Conservation (phyloP, 2,329 filamentous ascomycete genomes). For the Mycosphaerelloides madeirae region DNA sequence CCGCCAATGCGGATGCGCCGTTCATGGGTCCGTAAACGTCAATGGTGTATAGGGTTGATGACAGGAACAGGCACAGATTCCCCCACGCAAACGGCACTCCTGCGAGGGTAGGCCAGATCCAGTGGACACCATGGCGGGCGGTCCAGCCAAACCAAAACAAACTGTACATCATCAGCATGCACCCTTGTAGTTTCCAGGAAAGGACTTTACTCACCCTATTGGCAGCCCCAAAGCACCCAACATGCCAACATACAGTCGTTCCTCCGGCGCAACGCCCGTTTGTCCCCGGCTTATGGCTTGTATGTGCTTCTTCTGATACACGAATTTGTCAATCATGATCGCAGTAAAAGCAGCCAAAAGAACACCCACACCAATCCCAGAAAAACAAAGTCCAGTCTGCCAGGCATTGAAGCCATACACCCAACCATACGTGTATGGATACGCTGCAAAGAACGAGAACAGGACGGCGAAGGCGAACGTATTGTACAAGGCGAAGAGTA, state of each 20-base stretch:
- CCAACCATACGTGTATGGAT: slow-evolving; percentile 51
- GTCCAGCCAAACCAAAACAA: slow-evolving; percentile 41
- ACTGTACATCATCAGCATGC: slow-evolving; percentile 10
- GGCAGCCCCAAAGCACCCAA: slow-evolving; percentile 33
- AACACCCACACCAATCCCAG: slow-evolving; percentile 67
- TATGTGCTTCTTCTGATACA: slow-evolving; percentile 35
- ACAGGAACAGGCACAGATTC: slow-evolving; percentile 33
- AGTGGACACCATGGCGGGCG: slow-evolving; percentile 33
- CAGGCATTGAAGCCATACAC: slow-evolving; percentile 73
- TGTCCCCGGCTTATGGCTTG: slow-evolving; percentile 27
- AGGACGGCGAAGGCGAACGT: slow-evolving; percentile 30
- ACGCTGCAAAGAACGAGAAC: slow-evolving; percentile 33
- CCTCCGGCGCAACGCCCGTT: slow-evolving; percentile 29
- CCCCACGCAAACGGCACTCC: slow-evolving; percentile 29
- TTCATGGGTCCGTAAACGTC: slow-evolving; percentile 52
- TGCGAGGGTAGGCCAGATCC: slow-evolving; percentile 36
- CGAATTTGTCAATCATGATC: slow-evolving; percentile 33
- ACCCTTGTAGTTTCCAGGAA: neutral
- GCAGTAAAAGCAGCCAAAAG: slow-evolving; percentile 46
- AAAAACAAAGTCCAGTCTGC: slow-evolving; percentile 71
- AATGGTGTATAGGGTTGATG: slow-evolving; percentile 42
- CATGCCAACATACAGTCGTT: slow-evolving; percentile 34
- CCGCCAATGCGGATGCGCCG: slow-evolving; percentile 56
- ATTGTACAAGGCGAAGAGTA: slow-evolving; percentile 29
- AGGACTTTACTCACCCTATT: slow-evolving; percentile 23